Evolutionary conservation across 192 early-diverging fungal species (phyloP).

Genomic region (Rhizoclosmatium sp.): DNA sequence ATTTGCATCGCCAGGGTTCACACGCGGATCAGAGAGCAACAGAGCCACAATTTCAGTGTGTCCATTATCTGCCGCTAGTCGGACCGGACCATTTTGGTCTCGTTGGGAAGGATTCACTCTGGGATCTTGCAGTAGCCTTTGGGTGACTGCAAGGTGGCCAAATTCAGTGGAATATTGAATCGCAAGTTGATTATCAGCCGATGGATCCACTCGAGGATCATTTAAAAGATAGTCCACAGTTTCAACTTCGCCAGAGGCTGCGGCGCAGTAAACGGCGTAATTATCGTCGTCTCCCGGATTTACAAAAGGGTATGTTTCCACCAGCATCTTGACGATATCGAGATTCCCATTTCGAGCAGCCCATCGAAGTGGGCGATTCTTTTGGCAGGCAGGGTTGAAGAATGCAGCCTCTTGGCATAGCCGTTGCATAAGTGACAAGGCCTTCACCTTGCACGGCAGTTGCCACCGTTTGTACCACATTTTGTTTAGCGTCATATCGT

Average conservation of each 20-base stretch:
- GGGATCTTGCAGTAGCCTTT: background rate
- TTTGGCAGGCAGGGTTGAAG: background rate
- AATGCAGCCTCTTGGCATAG: background rate
- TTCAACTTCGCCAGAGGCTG: background rate
- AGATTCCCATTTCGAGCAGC: conserved; percentile 10
- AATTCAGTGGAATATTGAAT: background rate
- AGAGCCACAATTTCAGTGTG: conserved; percentile 26
- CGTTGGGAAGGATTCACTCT: background rate
- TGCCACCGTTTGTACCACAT: background rate
- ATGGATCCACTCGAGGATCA: conserved; percentile 19
- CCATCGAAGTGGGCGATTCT: conserved; percentile 8
- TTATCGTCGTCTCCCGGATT: conserved; percentile 9
- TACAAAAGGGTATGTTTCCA: background rate
- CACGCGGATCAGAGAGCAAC: conserved; percentile 17
- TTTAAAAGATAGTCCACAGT: background rate
- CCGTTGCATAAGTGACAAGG: background rate
- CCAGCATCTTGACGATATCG: background rate
- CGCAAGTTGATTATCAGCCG: conserved; percentile 15
- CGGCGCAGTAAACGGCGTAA: conserved; percentile 19
- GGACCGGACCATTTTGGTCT: background rate
- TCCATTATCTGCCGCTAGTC: conserved; percentile 16
- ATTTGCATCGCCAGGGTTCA: background rate
- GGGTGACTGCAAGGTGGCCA: background rate
- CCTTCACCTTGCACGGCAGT: background rate
- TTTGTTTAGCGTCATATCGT: background rate